Conservation (phyloP, 2,329 filamentous ascomycete species). For the Aspergillus brasiliensis region DNA sequence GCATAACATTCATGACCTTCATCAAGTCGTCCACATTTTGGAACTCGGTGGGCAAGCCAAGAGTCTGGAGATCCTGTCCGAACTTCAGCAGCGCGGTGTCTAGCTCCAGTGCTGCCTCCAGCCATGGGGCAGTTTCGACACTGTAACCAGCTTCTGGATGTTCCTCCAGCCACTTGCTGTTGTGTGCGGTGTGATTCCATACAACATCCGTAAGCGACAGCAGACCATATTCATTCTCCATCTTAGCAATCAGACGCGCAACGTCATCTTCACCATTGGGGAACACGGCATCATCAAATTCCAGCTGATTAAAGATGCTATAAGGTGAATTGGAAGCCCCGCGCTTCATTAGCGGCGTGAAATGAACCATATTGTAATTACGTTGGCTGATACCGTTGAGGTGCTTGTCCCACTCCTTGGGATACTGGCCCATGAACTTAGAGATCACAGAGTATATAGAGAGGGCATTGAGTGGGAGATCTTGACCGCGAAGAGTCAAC, state of each 20-base stretch:
- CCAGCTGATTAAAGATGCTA: constrained; percentile 89
- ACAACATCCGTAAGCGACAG: constrained; percentile 94
- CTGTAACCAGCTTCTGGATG: constrained; percentile 98
- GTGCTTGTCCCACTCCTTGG: constrained; percentile 86
- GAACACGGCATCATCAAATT: constrained; percentile 80
- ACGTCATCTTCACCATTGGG: constrained; percentile 84
- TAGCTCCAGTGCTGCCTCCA: constrained; percentile 70
- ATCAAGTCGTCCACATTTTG: constrained; percentile 71
- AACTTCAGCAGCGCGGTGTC: constrained; percentile 71
- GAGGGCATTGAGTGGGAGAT: constrained; percentile 80
- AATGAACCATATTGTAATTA: constrained; percentile 99
- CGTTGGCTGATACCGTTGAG: constrained; percentile 83
- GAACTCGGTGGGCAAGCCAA: constrained; percentile 76
- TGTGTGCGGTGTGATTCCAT: constrained; percentile 96
- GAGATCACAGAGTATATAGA: constrained; percentile 93
- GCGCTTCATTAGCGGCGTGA: constrained; percentile 87
- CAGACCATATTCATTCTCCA: constrained; percentile 82
- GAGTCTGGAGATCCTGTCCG: constrained; percentile 61
- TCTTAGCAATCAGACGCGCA: constrained; percentile 71
- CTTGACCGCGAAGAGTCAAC: constrained; percentile 71
- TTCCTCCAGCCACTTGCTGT: constrained; percentile 89
- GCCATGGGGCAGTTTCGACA: constrained; percentile 78
- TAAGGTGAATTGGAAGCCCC: constrained; percentile 95
- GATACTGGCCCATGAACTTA: constrained; percentile 96
- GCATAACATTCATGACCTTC: constrained; percentile 80